Evolutionary conservation across 345 rosid genomes (phyloP).

Genomic region (Mangifera indica): DNA sequence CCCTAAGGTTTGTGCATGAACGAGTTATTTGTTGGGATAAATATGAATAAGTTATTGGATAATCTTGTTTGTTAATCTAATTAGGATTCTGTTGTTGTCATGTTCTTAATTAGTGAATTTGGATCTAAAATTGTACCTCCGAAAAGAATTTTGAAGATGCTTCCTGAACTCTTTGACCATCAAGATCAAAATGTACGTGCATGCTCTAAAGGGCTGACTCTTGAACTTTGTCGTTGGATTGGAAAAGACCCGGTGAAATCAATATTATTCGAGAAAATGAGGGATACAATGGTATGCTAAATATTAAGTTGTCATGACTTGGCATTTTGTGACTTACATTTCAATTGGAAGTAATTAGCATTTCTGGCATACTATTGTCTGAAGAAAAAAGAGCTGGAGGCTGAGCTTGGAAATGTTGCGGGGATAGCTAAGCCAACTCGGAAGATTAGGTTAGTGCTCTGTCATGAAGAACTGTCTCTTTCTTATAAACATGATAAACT

Average conservation of each 20-base stretch:
- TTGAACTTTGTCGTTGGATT: conserved; percentile 99
- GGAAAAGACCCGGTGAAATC: conserved; percentile 98
- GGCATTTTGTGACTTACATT: background rate
- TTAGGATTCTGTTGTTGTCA: conserved; percentile 10
- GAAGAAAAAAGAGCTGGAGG: conserved; percentile 99
- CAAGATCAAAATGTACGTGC: conserved; percentile 99
- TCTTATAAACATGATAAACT: background rate
- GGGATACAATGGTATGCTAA: conserved; percentile 90
- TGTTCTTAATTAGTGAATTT: conserved; percentile 67
- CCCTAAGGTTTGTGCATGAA: conserved; percentile 63
- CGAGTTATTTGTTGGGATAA: conserved; percentile 10
- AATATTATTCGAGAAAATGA: conserved; percentile 96
- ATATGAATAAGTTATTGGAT: background rate
- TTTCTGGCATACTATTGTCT: conserved; percentile 25
- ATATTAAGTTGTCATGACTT: conserved; percentile 8
- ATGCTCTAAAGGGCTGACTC: conserved; percentile 89
- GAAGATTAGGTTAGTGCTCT: conserved; percentile 75
- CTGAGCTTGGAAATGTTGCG: conserved; percentile 88
- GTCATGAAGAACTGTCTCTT: background rate
- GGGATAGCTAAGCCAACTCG: conserved; percentile 81
- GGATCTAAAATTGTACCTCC: conserved; percentile 92
- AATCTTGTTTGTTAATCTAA: conserved; percentile 14
- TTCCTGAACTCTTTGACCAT: conserved; percentile 97
- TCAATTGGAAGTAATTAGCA: conserved; percentile 21
- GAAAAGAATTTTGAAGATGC: conserved; percentile 93